Conservation (phyloP, 257 asterid species). For the Solanum sejunctum region DNA sequence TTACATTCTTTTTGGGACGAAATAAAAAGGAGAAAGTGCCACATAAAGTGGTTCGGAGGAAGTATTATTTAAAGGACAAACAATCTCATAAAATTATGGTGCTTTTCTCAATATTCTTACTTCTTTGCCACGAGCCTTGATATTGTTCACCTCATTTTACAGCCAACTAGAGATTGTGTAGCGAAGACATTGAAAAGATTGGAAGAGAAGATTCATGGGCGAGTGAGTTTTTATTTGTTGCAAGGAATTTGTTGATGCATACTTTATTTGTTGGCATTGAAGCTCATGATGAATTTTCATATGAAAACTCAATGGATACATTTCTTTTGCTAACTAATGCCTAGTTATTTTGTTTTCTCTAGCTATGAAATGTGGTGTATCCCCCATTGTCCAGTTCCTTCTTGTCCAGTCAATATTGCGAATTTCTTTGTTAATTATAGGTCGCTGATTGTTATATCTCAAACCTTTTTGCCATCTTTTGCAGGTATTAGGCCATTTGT, state of each 20-base stretch:
- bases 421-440: neutral
- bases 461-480: neutral
- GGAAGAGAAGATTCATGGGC: slow-evolving; percentile 94
- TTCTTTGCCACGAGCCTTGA: neutral
- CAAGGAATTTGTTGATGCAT: neutral
- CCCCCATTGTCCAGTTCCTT: neutral
- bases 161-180: slow-evolving; percentile 99
- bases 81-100: neutral
- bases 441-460: neutral
- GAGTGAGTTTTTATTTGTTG: slow-evolving; percentile 46
- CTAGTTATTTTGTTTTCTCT: neutral
- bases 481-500: slow-evolving; percentile 81
- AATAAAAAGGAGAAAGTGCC: too few species aligned
- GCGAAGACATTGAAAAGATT: slow-evolving; percentile 95
- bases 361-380: neutral
- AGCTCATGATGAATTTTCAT: neutral
- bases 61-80: neutral
- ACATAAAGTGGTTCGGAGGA: neutral
- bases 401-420: neutral
- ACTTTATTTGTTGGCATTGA: neutral
- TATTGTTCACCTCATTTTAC: slow-evolving; percentile 6
- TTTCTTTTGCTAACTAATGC: neutral
- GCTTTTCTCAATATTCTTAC: neutral
- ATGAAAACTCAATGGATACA: neutral
- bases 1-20: too few species aligned